Base-by-base conservation (phyloP, 2,329 filamentous ascomycete genomes). In the Colletotrichum costaricense region DNA sequence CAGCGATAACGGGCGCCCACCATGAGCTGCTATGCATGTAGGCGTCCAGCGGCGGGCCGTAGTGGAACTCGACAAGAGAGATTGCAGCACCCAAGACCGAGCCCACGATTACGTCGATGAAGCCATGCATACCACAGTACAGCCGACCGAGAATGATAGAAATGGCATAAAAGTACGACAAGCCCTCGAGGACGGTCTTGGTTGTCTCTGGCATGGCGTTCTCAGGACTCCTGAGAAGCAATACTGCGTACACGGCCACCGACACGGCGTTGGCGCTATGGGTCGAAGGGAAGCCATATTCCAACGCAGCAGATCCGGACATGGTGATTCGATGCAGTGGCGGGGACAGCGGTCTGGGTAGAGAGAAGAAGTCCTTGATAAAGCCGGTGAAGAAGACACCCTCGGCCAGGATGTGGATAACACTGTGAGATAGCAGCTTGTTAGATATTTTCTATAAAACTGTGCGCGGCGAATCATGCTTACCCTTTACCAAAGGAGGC, bases 61-160 rank as follows among this genome's bases (percentile, higher is more conserved):
- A 89, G 77, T 90, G 86, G 78, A 90, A 92, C 79, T 93, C 90
- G 74, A 90, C 76, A 33, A 89, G 80, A 28, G 88, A 88, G 75
- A 93, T 89, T 64, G 89, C 83, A 12, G 92, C 93, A 38, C 97
- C 97, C 69, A 98, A 88, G 16, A 91, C 78, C 67, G 93, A 94
- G 7, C 97, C 97, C 69, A 97, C 83, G 16, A 97, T 84, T 28
- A 98, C 95, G 82, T 99, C 97, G 56, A 97, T 87, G 83, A 98
- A 98, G 12, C 97, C 97, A 83, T 99, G 97, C 97, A 99, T 99
- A 74, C 97, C 97, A 80, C 97, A 99, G 85, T 99, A 98, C 46
- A 99, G 87, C 24, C 97, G 92, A 6, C 97, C 97, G 75, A 98
- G 86, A 54, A 98, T 90, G 79, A 99, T 98, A 30, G 96, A 98